A percentile compares a stretch with the other conserved stretches of the same genome.
These are phyloP conservation scores for Thielaviopsis populi DNA, from an alignment of 2,329 filamentous ascomycete genomes.

Conservation along the genomic window DNA sequence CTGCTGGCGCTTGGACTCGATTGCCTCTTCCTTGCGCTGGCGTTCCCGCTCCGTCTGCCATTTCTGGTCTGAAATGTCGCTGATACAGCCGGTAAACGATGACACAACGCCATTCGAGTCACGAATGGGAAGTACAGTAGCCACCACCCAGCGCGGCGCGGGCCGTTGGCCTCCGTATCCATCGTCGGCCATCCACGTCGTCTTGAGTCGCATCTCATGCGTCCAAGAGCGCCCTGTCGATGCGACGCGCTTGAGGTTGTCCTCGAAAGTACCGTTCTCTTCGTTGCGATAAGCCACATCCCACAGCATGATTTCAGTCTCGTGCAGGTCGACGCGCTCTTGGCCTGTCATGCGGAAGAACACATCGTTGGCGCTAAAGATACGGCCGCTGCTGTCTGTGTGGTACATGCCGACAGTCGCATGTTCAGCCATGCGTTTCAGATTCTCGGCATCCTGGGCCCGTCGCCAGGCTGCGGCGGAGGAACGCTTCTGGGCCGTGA, in stretches of 20 bases:
- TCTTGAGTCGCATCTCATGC: slow-evolving; percentile 35
- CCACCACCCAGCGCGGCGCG: slow-evolving; percentile 34
- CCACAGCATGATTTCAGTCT: slow-evolving; percentile 30
- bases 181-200: slow-evolving; percentile 32
- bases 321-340: slow-evolving; percentile 28
- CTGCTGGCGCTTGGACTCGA: slow-evolving; percentile 51
- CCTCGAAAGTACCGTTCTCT: slow-evolving; percentile 28
- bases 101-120: slow-evolving; percentile 32
- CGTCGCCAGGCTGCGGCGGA: slow-evolving; percentile 34
- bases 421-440: slow-evolving; percentile 39
- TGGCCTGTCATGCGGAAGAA: slow-evolving; percentile 39
- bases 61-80: slow-evolving; percentile 35
- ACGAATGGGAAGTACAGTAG: slow-evolving; percentile 36
- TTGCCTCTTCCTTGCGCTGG: slow-evolving; percentile 37
- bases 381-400: slow-evolving; percentile 34
- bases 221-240: slow-evolving; percentile 30
- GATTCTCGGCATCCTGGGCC: slow-evolving; percentile 37
- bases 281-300: slow-evolving; percentile 31
- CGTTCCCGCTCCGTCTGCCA: slow-evolving; percentile 38
- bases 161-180: slow-evolving; percentile 29
- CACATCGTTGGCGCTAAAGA: slow-evolving; percentile 37
- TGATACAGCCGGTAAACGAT: slow-evolving; percentile 34
- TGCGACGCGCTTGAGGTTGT: slow-evolving; percentile 28
- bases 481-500: slow-evolving; percentile 33
- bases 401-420: slow-evolving; percentile 42